Conservation (phyloP, 352 stramenopile species). For the Phytopythium cucurbitacearum region DNA sequence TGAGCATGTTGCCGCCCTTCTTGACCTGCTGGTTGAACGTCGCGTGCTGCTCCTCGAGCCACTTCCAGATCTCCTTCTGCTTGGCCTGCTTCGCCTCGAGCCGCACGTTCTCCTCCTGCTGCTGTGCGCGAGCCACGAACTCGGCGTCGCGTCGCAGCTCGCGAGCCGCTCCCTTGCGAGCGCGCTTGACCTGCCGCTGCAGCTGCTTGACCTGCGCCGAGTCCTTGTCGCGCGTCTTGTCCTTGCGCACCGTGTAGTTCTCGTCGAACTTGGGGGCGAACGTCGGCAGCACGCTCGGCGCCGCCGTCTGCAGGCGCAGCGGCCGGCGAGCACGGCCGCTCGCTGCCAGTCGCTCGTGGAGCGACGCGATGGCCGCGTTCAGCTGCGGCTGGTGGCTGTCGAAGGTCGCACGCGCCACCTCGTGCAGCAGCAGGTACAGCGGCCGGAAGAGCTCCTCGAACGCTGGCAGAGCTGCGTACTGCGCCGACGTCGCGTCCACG, state of each 20-base stretch:
- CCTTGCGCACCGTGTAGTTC: slow-evolving; percentile 91
- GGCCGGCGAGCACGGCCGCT: slow-evolving; percentile 51
- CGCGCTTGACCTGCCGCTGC: slow-evolving; percentile 94
- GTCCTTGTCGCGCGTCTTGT: slow-evolving; percentile 82
- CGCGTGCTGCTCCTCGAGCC: slow-evolving; percentile 95
- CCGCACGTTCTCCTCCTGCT: slow-evolving; percentile 81
- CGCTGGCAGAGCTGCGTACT: slow-evolving; percentile 63
- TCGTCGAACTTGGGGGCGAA: slow-evolving; percentile 90
- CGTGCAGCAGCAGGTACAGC: slow-evolving; percentile 62
- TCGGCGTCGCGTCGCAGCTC: slow-evolving; percentile 93
- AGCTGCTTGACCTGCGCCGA: slow-evolving; percentile 89
- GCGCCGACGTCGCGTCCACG: slow-evolving; percentile 31
- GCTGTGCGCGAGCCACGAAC: slow-evolving; percentile 93
- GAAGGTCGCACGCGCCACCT: slow-evolving; percentile 40
- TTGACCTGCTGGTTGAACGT: slow-evolving; percentile 98
- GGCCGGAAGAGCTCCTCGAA: slow-evolving; percentile 78
- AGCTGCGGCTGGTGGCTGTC: slow-evolving; percentile 17
- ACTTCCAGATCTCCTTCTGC: slow-evolving; percentile 94
- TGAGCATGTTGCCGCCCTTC: slow-evolving; percentile 93
- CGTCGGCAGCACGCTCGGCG: slow-evolving; percentile 59
- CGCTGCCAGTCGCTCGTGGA: slow-evolving; percentile 37
- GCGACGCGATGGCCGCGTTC: slow-evolving; percentile 36
- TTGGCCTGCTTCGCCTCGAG: slow-evolving; percentile 85
- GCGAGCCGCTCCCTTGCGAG: slow-evolving; percentile 93
- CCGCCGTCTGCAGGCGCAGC: slow-evolving; percentile 75